These are phyloP conservation scores for Salvia hispanica DNA, from an alignment of 257 asterid genomes.

Conservation along the genomic window DNA sequence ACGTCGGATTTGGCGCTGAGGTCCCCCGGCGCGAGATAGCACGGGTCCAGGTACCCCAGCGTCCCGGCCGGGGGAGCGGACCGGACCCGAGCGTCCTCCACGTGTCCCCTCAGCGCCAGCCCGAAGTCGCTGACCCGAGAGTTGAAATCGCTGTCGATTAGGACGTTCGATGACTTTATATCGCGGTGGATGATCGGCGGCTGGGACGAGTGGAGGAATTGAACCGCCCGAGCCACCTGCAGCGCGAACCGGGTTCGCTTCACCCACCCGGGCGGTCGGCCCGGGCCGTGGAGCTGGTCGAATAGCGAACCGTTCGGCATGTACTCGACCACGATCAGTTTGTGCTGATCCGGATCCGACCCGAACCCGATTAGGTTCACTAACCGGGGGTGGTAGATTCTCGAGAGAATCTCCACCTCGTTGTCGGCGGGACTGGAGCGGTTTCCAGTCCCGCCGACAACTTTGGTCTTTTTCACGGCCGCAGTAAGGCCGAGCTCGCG, in stretches of 20 bases:
- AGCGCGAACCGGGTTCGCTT: constrained; percentile 62
- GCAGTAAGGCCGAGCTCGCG: constrained; percentile 40
- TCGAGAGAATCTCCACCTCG: constrained; percentile 72
- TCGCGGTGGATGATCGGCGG: constrained; percentile 90
- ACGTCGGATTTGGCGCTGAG: constrained; percentile 85
- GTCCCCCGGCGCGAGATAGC: constrained; percentile 84
- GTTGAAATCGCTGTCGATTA: constrained; percentile 55
- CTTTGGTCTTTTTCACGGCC: constrained; percentile 65
- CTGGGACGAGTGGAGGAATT: constrained; percentile 54
- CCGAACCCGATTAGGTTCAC: constrained; percentile 76
- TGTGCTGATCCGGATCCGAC: constrained; percentile 40
- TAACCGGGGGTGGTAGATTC: constrained; percentile 55
- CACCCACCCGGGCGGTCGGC: constrained; percentile 64
- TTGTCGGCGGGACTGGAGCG: constrained; percentile 58
- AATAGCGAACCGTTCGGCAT: constrained; percentile 79
- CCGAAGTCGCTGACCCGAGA: constrained; percentile 90
- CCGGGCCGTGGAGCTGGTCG: constrained; percentile 65
- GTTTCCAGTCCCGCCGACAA: constrained; percentile 37
- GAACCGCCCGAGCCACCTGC: constrained; percentile 73
- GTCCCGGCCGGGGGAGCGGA: constrained; percentile 99
- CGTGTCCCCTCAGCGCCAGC: constrained; percentile 72
- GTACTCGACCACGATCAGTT: constrained; percentile 70
- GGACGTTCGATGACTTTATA: constrained; percentile 72
- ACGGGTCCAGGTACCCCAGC: constrained; percentile 84
- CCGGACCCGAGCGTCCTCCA: constrained; percentile 86